Percentiles rank a stretch among this genome's conserved stretches.
Conservation (phyloP, 1,139 yeast species). For the Meyerozyma smithsonii region DNA sequence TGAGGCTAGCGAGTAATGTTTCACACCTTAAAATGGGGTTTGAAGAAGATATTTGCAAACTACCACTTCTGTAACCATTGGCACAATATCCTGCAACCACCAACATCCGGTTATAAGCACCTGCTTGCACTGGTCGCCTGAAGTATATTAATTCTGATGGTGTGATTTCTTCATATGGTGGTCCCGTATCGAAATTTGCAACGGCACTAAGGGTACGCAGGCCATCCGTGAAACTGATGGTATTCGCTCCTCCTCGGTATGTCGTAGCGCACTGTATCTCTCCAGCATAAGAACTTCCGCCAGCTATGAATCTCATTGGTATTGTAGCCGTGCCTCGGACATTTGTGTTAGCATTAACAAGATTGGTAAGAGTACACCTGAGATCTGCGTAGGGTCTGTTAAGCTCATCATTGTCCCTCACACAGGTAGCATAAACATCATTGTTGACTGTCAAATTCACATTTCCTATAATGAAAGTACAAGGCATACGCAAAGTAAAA, state of each 20-base stretch:
- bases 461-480: slow-evolving; percentile 5
- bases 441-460: slow-evolving; percentile 5
- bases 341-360: background rate
- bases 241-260: slow-evolving; percentile 21
- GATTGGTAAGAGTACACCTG: slow-evolving; percentile 6
- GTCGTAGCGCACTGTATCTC: slow-evolving; percentile 19
- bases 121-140: slow-evolving; percentile 12
- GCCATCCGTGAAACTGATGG: slow-evolving; percentile 27
- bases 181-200: slow-evolving; percentile 13
- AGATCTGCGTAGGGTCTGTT: slow-evolving; percentile 6
- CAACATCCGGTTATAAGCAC: slow-evolving; percentile 13
- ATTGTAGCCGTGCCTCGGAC: slow-evolving; percentile 19
- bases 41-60: slow-evolving; percentile 15
- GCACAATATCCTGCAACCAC: slow-evolving; percentile 20
- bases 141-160: background rate
- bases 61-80: slow-evolving; percentile 21
- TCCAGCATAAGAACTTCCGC: slow-evolving; percentile 16
- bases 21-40: slow-evolving; percentile 18
- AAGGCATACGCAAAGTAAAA: slow-evolving; percentile 8
- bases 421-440: slow-evolving; percentile 10
- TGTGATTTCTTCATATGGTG: background rate
- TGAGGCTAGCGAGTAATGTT: slow-evolving; percentile 16
- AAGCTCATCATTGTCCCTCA: slow-evolving; percentile 6
- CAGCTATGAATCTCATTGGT: slow-evolving; percentile 25
- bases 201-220: slow-evolving; percentile 13